phyloP scores from a whole-genome alignment of 2,329 filamentous ascomycete species.

The Elsinoe perseae region DNA sequence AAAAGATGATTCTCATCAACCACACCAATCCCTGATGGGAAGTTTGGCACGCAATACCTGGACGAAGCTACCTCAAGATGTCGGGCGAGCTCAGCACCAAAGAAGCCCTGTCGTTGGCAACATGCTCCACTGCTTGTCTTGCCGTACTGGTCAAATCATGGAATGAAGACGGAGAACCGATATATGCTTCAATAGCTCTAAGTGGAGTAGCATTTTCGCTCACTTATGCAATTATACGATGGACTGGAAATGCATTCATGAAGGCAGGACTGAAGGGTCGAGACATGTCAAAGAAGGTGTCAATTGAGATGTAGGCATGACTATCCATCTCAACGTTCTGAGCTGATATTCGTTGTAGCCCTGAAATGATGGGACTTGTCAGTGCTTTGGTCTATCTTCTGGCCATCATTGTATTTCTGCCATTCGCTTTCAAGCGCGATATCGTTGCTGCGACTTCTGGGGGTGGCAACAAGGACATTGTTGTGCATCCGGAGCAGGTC shows the following conservation, averaged over 20 bases:
- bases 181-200: conserved; percentile 81
- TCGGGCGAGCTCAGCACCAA: conserved; percentile 38
- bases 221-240: conserved; percentile 79
- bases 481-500: conserved; percentile 63
- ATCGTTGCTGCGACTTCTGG: conserved; percentile 92
- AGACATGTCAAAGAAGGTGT: conserved; percentile 73
- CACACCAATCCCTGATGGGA: background rate
- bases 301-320: conserved; percentile 60
- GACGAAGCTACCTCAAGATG: background rate
- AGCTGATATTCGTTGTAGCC: conserved; percentile 40
- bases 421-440: conserved; percentile 96
- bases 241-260: conserved; percentile 87
- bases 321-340: conserved; percentile 18
- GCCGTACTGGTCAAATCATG: conserved; percentile 74
- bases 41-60: background rate
- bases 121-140: conserved; percentile 60
- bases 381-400: conserved; percentile 90
- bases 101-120: conserved; percentile 51
- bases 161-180: conserved; percentile 75
- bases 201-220: conserved; percentile 76
- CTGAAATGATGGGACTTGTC: conserved; percentile 92
- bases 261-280: conserved; percentile 79
- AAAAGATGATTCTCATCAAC: background rate
- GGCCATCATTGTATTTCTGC: conserved; percentile 82
- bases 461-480: conserved; percentile 82